Base-by-base conservation (phyloP, 2,329 filamentous ascomycete genomes). In the Ophiostoma himal-ulmi region DNA sequence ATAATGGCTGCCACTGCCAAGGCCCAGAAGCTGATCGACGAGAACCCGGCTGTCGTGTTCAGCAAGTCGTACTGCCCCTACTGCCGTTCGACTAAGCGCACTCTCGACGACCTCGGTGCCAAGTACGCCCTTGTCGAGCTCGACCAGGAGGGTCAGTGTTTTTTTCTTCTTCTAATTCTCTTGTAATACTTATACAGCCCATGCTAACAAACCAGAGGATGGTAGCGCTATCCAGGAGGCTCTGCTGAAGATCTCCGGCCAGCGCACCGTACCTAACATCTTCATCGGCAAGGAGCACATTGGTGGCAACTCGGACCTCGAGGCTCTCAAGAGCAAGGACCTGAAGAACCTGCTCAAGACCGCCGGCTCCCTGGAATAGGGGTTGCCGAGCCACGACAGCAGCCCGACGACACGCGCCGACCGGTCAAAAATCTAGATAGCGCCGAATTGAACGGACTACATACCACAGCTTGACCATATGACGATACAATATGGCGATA, bases 21-120 rank as follows among this genome's bases (percentile, higher is more conserved):
- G 82, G 92, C 91, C 73, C 88, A 97, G 81, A 81, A 84, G 77
- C 89, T 97, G 82, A 97, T 98, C 80, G 88, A 95, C 81, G 89
- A 94, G 78, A 95, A 97, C 83, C 82, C 88, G 76, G 93, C 97
- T 80, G 89, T 95, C 77, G 92, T 99, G 79, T 99, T 99, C 86
- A 94, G 91, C 82, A 99, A 99, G 85, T 92, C 90, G 20, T 97
- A 93, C 84, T 99, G 95, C 87, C 93, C 94, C 14, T 96, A 96
- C 87, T 98, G 94, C 86, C 85, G 82, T 71, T 84, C 89, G 72
- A 88, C 90, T 75, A 98, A 98, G 88, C 77, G 84, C 71, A 84
- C 92, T 68, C 84, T 99, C 76, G 86, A 84, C 77, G 83, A 88
- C 71, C 76, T 88, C 71, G 88, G 89, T 74, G 92, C 91, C 73